These are phyloP conservation scores for Apiospora koreana DNA, from an alignment of 2,329 filamentous ascomycete genomes.

Conservation along the genomic window DNA sequence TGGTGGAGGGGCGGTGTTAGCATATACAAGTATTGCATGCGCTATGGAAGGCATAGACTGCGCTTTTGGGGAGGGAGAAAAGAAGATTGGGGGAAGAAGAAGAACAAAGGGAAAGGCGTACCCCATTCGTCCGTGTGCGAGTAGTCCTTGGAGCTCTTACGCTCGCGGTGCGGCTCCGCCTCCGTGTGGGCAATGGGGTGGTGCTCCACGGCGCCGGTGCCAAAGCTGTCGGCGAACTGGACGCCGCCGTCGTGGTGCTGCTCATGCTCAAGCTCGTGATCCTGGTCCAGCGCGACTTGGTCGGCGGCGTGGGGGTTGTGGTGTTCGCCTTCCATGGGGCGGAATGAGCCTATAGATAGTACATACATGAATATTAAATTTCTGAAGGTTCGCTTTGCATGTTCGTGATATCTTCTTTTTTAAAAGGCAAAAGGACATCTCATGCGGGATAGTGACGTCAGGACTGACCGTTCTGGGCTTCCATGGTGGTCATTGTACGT, in stretches of 20 bases:
- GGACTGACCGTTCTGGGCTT: constrained; percentile 3
- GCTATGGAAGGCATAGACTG: too few species aligned
- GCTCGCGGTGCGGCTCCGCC: constrained; percentile 28
- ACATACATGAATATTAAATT: neutral
- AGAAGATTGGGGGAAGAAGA: neutral
- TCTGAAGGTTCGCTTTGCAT: neutral
- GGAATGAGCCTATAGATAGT: neutral
- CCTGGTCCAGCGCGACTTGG: neutral
- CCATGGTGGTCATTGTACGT: neutral
- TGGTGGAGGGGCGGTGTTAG: constrained; percentile 26
- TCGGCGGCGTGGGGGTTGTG: neutral
- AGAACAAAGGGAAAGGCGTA: constrained; percentile 31
- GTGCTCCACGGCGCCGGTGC: neutral
- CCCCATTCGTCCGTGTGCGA: constrained; percentile 48
- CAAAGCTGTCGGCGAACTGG: constrained; percentile 18
- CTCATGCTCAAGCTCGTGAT: neutral
- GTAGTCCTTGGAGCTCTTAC: constrained; percentile 31
- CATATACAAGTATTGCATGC: too few species aligned
- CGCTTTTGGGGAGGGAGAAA: too few species aligned
- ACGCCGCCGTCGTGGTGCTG: neutral
- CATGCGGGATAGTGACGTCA: neutral
- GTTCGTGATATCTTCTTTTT: neutral
- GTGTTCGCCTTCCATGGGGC: neutral
- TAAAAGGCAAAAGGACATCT: neutral
- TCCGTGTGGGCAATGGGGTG: neutral